phyloP scores from a whole-genome alignment of 176 grass and related monocot species.

The Rhynchospora tenuis region DNA sequence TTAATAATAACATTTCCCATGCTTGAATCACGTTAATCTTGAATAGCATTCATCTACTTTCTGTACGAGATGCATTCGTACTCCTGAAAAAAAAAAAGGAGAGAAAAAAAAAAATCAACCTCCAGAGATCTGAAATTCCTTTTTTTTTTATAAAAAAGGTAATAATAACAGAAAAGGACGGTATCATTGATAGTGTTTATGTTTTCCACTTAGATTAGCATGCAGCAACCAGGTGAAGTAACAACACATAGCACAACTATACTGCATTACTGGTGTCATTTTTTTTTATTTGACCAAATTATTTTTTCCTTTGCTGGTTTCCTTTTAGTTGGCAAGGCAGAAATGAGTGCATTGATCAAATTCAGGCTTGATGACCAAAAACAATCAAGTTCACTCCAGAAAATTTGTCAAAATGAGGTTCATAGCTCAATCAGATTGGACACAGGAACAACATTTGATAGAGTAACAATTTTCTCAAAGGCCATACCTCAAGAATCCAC shows the following conservation, averaged over 20 bases:
- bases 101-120: conserved; percentile 7
- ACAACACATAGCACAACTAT: neutral
- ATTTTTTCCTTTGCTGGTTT: neutral
- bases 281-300: neutral
- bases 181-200: neutral
- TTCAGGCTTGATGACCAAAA: neutral
- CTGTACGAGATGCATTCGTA: neutral
- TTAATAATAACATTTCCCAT: conserved; percentile 1
- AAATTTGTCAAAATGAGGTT: conserved; percentile 1
- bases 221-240: neutral
- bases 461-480: neutral
- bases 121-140: neutral
- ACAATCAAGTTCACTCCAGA: neutral
- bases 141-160: too few species aligned
- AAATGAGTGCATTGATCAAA: neutral
- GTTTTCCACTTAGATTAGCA: neutral
- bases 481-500: conserved; percentile 59
- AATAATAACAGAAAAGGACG: neutral
- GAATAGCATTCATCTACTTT: neutral
- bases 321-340: neutral
- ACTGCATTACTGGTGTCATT: neutral
- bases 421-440: neutral
- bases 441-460: too few species aligned
- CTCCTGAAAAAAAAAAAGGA: neutral
- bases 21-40: neutral